Evolutionary conservation across 495 filamentous ascomycete species (phyloP).

Genomic region (Xylaria bambusicola): DNA sequence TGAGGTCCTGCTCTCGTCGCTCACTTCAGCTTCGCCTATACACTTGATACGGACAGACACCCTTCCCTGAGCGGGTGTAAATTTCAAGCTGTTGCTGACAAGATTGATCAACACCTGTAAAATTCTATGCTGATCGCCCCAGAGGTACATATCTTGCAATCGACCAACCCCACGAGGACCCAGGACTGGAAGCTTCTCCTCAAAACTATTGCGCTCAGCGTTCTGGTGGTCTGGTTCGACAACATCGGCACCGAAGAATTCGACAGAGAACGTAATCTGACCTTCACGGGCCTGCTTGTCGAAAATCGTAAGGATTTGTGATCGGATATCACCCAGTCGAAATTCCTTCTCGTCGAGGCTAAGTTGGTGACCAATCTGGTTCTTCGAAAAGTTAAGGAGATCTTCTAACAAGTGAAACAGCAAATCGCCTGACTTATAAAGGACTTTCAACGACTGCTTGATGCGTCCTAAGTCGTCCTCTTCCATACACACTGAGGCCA

Average conservation of each 20-base stretch:
- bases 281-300: slow-evolving; percentile 84
- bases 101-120: slow-evolving; percentile 91
- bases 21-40: slow-evolving; percentile 54
- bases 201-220: slow-evolving; percentile 36
- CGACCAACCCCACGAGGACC: slow-evolving; percentile 63
- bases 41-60: slow-evolving; percentile 76
- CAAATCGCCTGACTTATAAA: slow-evolving; percentile 89
- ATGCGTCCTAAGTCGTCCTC: slow-evolving; percentile 76
- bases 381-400: slow-evolving; percentile 88
- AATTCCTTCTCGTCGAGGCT: slow-evolving; percentile 85
- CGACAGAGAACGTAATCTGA: slow-evolving; percentile 68
- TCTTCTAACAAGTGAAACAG: slow-evolving; percentile 88
- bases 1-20: slow-evolving; percentile 49
- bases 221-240: slow-evolving; percentile 34
- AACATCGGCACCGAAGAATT: slow-evolving; percentile 57
- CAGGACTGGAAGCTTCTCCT: slow-evolving; percentile 46
- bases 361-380: slow-evolving; percentile 81
- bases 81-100: slow-evolving; percentile 90
- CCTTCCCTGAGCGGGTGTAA: slow-evolving; percentile 76
- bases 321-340: slow-evolving; percentile 71
- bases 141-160: slow-evolving; percentile 72
- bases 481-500: slow-evolving; percentile 89
- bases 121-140: slow-evolving; percentile 90
- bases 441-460: slow-evolving; percentile 77
- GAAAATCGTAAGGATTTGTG: slow-evolving; percentile 82